phyloP scores from a whole-genome alignment of 805 yeast species.

The Torulaspora microellipsoides region DNA sequence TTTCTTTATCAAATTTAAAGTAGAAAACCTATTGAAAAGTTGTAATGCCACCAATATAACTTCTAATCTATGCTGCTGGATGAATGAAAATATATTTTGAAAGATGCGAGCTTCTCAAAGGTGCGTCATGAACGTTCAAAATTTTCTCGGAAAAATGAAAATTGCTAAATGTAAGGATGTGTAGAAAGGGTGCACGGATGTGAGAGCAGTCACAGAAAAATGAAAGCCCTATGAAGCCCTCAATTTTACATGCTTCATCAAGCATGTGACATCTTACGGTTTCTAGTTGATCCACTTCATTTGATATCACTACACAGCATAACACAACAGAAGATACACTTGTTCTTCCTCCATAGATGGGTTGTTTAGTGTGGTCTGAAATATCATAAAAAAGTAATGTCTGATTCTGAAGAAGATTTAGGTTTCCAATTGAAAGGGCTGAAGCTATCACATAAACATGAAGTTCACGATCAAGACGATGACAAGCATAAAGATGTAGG shows the following conservation, averaged over 20 bases:
- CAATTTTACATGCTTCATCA: too few species aligned
- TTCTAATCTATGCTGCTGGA: too few species aligned
- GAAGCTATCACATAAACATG: conserved; percentile 18
- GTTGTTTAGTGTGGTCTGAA: neutral
- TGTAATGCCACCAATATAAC: too few species aligned
- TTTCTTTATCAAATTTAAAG: conserved; percentile 1
- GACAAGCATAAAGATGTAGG: neutral
- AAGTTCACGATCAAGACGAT: neutral
- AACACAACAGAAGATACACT: too few species aligned
- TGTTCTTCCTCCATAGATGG: neutral
- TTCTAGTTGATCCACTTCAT: too few species aligned
- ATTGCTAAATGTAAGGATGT: conserved; percentile 6
- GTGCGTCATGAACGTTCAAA: too few species aligned
- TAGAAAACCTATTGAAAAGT: too few species aligned
- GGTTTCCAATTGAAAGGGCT: conserved; percentile 28
- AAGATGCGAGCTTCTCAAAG: too few species aligned
- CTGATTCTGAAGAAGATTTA: conserved; percentile 25
- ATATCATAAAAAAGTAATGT: conserved; percentile 9
- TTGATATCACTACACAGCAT: too few species aligned
- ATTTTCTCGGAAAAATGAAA: neutral
- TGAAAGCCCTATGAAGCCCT: too few species aligned
- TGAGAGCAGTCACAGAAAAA: neutral
- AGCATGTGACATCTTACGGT: too few species aligned
- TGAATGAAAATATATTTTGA: too few species aligned
- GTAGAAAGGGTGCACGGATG: neutral